phyloP scores from a whole-genome alignment of 345 rosid species.

The Moringa oleifera region DNA sequence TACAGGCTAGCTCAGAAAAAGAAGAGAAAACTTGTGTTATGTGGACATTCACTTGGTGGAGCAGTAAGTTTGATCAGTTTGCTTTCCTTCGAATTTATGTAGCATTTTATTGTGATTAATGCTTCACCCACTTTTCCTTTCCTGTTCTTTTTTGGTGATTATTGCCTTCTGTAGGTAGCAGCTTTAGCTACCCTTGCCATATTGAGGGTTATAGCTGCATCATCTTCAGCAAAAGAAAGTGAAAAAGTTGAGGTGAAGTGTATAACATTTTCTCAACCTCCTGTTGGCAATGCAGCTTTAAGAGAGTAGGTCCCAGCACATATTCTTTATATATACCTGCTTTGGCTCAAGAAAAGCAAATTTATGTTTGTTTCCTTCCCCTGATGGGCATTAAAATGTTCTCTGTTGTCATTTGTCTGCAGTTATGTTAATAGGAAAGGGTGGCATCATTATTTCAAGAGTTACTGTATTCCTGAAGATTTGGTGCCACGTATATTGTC shows the following conservation, averaged over 20 bases:
- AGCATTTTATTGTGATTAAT: slow-evolving; percentile 11
- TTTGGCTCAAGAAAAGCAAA: slow-evolving; percentile 6
- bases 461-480: slow-evolving; percentile 97
- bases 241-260: slow-evolving; percentile 79
- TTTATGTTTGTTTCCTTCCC: neutral
- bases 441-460: slow-evolving; percentile 92
- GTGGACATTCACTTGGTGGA: slow-evolving; percentile 99
- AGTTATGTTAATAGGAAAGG: slow-evolving; percentile 88
- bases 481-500: slow-evolving; percentile 89
- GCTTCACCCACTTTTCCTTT: neutral
- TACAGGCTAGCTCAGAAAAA: slow-evolving; percentile 95
- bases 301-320: slow-evolving; percentile 61
- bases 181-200: slow-evolving; percentile 96
- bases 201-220: slow-evolving; percentile 80
- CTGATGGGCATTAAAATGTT: neutral
- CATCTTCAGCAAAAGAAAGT: slow-evolving; percentile 61
- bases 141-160: neutral
- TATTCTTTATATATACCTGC: slow-evolving; percentile 1
- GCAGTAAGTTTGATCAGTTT: slow-evolving; percentile 55
- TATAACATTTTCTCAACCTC: slow-evolving; percentile 93
- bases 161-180: slow-evolving; percentile 55
- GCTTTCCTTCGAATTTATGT: slow-evolving; percentile 9
- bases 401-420: slow-evolving; percentile 7
- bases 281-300: slow-evolving; percentile 94
- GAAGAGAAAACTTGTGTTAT: slow-evolving; percentile 83